phyloP scores from a whole-genome alignment of 2,329 filamentous ascomycete species.

The Epichloe scottii region DNA sequence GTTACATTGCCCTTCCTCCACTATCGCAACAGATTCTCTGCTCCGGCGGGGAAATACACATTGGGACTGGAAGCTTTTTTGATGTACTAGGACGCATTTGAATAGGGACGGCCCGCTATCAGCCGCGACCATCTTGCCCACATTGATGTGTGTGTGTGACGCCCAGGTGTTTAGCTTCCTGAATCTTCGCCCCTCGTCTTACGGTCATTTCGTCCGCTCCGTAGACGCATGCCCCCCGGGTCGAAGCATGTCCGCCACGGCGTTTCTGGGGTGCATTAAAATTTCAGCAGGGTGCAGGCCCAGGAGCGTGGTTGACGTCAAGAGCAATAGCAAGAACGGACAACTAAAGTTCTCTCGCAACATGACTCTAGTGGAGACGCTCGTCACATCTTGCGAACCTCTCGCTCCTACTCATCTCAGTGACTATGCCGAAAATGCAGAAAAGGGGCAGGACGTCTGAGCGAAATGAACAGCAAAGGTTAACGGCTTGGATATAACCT shows the following conservation, averaged over 20 bases:
- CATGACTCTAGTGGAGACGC: too few species aligned
- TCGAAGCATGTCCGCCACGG: not conserved
- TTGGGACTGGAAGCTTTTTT: not conserved
- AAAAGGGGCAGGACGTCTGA: too few species aligned
- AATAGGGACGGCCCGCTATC: conserved; percentile 5
- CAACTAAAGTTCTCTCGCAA: too few species aligned
- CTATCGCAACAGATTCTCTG: not conserved
- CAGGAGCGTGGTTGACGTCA: conserved; percentile 3
- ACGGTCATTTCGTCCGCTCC: not conserved
- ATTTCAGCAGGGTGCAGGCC: not conserved
- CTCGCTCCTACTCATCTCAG: too few species aligned
- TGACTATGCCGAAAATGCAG: too few species aligned
- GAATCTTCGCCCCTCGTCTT: not conserved
- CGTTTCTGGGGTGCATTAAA: conserved; percentile 1
- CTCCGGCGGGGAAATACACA: not conserved
- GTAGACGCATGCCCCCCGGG: not conserved
- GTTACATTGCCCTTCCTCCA: not conserved
- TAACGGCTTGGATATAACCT: too few species aligned
- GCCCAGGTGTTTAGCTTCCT: not conserved
- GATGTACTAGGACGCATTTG: not conserved
- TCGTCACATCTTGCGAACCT: too few species aligned
- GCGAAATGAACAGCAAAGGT: too few species aligned
- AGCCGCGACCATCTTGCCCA: not conserved
- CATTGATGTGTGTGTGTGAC: not conserved
- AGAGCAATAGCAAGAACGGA: not conserved